Evolutionary conservation across 805 yeast species (phyloP).

Genomic region (Kodamaea jinghongensis): DNA sequence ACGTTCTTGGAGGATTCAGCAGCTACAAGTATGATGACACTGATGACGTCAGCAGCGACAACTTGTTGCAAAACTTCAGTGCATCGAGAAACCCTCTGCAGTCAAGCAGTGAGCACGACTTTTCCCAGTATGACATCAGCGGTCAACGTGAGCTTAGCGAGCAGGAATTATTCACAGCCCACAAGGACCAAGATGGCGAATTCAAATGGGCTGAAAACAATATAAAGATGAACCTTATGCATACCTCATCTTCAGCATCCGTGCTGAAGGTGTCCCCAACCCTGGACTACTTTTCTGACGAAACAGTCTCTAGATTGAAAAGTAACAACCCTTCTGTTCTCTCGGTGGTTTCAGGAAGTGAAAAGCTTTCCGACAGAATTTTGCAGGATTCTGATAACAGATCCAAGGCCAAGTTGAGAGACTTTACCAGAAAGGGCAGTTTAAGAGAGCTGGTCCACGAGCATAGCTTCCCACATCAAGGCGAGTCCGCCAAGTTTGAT

Average conservation of each 20-base stretch:
- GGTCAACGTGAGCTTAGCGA: conserved; percentile 10
- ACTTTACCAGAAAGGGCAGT: conserved; percentile 45
- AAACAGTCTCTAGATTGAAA: neutral
- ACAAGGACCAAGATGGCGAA: conserved; percentile 26
- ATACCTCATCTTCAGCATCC: conserved; percentile 2
- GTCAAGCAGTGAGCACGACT: conserved; percentile 16
- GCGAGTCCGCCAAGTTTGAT: conserved; percentile 16
- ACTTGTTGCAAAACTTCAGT: conserved; percentile 19
- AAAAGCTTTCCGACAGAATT: too few species aligned
- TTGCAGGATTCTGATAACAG: conserved; percentile 8
- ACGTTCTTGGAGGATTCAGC: conserved; percentile 4
- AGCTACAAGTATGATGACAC: conserved; percentile 11
- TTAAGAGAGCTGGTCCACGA: conserved; percentile 39
- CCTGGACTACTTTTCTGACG: conserved; percentile 6
- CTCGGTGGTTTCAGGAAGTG: too few species aligned
- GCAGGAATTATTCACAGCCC: conserved; percentile 25
- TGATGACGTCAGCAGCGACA: conserved; percentile 14
- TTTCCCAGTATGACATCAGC: conserved; percentile 10
- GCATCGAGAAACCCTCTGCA: conserved; percentile 16
- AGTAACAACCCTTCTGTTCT: too few species aligned
- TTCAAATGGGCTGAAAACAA: conserved; percentile 27
- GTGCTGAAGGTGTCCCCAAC: conserved; percentile 2
- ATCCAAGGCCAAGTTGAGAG: conserved; percentile 43
- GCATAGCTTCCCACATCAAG: conserved; percentile 26
- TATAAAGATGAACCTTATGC: conserved; percentile 2